phyloP scores from a whole-genome alignment of 2,329 filamentous ascomycete genomes.

The Epichloe hybrida region DNA sequence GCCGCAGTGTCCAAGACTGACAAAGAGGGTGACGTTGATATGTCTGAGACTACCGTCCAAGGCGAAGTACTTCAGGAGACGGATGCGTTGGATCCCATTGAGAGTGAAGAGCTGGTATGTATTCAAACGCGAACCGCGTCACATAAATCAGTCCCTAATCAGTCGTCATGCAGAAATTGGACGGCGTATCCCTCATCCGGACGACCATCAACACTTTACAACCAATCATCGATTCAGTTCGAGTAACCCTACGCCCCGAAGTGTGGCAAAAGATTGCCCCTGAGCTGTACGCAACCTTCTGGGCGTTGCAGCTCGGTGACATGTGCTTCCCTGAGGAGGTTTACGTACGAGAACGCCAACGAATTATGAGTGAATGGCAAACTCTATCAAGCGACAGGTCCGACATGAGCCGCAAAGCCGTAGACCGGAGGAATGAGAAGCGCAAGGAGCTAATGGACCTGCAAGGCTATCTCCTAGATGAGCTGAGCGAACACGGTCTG shows the following conservation, averaged over 20 bases:
- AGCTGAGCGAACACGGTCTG: constrained; percentile 57
- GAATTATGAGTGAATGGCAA: constrained; percentile 52
- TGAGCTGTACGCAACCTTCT: constrained; percentile 82
- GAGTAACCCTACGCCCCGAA: constrained; percentile 43
- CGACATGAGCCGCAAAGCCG: constrained; percentile 54
- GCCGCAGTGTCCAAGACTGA: constrained; percentile 23
- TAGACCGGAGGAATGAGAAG: constrained; percentile 50
- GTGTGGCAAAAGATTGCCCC: constrained; percentile 60
- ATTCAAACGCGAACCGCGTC: constrained; percentile 1
- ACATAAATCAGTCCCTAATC: constrained; percentile 12
- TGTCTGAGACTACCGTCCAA: constrained; percentile 26
- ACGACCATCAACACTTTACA: constrained; percentile 36
- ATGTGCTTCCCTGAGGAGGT: constrained; percentile 61
- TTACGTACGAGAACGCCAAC: constrained; percentile 64
- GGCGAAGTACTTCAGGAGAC: constrained; percentile 14
- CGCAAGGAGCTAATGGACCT: constrained; percentile 57
- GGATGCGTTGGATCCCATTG: constrained; percentile 14
- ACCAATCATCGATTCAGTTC: constrained; percentile 57
- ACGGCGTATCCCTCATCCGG: constrained; percentile 20
- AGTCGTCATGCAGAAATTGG: constrained; percentile 17
- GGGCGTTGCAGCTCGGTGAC: constrained; percentile 77
- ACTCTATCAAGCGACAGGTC: constrained; percentile 57
- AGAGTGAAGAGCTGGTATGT: constrained; percentile 21
- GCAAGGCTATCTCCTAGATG: constrained; percentile 55
- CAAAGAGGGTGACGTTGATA: constrained; percentile 44